Base-by-base conservation (phyloP, 2,329 filamentous ascomycete species). In the Aspergillus ustus region DNA sequence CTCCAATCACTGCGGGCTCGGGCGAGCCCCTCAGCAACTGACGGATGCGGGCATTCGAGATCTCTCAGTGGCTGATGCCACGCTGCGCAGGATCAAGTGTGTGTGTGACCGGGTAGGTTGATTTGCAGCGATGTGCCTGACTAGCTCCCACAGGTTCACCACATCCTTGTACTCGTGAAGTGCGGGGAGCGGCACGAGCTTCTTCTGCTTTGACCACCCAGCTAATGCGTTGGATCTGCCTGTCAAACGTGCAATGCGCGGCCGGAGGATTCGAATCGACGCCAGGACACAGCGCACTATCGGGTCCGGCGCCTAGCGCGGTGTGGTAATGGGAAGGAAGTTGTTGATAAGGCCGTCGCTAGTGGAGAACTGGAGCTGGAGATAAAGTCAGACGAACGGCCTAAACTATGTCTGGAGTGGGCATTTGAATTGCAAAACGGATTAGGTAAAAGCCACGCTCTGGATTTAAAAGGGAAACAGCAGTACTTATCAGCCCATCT, bases 321-420 rank as follows among this genome's bases (percentile, higher is more conserved):
- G 69, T 46, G 65, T 61, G 65, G 63, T 63, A 58, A 66, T 61
- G 57, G 51, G 57, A 40, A 44, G 37, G 51, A 50, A 56, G 50
- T 62, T 59, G 60, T 54, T 69, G 68, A 72, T 75, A 69, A 74
- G 72, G 60, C 77, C 76, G 44, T 75, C 80, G 60, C 22, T 72
- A 84, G 53, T 68, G 65, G 60, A 60, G 61, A 62, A 52, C 15
- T 45, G 56, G 56, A 58, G 57, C 57, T 60, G 52, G 58, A 71
- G 70, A 73, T 70, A 71, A 69, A 71, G 64, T 51, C 59, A 61
- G 59, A 52, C 20, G 61, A 66, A 58, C 52, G 52, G 62, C 34
- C 65, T 67, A 65, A 62, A 61, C 54, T 63, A 68, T 66, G 49
- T 60, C 54, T 54, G 46, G 28, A 28, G 58, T 34, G 29, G 44